Percentiles rank a stretch among this genome's conserved stretches.
These are phyloP conservation scores for Talaromyces sp. DNA, from an alignment of 2,329 filamentous ascomycete genomes.

Conservation along the genomic window DNA sequence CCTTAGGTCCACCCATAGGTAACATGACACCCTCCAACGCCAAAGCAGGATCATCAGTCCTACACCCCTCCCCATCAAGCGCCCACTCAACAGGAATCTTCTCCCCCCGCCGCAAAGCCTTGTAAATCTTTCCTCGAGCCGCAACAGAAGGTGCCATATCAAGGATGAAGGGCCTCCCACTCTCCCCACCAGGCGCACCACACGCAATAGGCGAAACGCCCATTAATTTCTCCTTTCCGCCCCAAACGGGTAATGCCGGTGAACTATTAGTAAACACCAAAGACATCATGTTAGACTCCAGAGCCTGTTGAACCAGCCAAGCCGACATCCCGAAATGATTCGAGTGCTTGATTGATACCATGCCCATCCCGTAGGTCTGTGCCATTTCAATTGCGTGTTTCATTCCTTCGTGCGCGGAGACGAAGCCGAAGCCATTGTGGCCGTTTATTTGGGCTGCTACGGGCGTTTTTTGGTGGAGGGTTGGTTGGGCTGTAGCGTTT, in stretches of 20 bases:
- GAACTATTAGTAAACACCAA: slow-evolving; percentile 73
- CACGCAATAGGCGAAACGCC: slow-evolving; percentile 74
- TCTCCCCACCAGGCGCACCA: slow-evolving; percentile 66
- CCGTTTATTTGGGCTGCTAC: slow-evolving; percentile 70
- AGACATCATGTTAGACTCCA: slow-evolving; percentile 71
- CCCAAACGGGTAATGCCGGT: slow-evolving; percentile 72
- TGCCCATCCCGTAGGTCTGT: slow-evolving; percentile 67
- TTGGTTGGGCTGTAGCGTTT: slow-evolving; percentile 62
- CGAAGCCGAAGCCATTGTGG: slow-evolving; percentile 74
- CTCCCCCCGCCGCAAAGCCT: slow-evolving; percentile 46
- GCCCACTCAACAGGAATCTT: slow-evolving; percentile 65
- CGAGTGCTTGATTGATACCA: slow-evolving; percentile 73
- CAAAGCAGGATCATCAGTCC: slow-evolving; percentile 70
- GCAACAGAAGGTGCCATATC: slow-evolving; percentile 53
- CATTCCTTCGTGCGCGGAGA: slow-evolving; percentile 70
- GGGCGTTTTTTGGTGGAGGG: slow-evolving; percentile 65
- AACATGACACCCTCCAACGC: slow-evolving; percentile 80
- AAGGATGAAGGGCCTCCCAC: slow-evolving; percentile 60
- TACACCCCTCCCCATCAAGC: slow-evolving; percentile 68
- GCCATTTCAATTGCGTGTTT: slow-evolving; percentile 68
- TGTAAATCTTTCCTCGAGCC: slow-evolving; percentile 50
- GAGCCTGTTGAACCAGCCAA: slow-evolving; percentile 76
- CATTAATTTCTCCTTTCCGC: slow-evolving; percentile 68
- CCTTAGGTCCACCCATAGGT: slow-evolving; percentile 83
- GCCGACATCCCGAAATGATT: slow-evolving; percentile 86